Conservation (phyloP, 257 asterid species). For the Nicotiana benthamiana region DNA sequence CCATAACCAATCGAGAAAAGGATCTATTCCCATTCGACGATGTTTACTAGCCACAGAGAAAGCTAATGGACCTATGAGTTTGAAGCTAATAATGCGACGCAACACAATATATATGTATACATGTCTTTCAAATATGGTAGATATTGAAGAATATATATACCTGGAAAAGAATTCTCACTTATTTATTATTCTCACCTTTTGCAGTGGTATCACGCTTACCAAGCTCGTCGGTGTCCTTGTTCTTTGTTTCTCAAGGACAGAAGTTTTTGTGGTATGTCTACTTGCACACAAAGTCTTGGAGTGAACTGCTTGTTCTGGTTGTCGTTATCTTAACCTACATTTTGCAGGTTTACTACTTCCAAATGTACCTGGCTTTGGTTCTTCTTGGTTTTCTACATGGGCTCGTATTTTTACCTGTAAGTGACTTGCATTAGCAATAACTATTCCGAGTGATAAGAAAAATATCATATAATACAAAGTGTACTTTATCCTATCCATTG, state of each 20-base stretch:
- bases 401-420: constrained; percentile 80
- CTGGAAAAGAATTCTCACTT: background rate
- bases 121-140: background rate
- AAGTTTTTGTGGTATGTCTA: constrained; percentile 78
- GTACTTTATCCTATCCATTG: too few species aligned
- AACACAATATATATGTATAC: background rate
- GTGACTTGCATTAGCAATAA: constrained; percentile 8
- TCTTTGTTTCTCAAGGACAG: constrained; percentile 78
- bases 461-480: too few species aligned
- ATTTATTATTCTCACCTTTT: background rate
- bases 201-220: constrained; percentile 97
- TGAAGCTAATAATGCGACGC: background rate
- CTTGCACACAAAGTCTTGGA: background rate
- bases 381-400: constrained; percentile 92
- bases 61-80: background rate
- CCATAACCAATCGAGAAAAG: background rate
- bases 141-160: background rate
- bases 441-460: too few species aligned
- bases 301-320: background rate
- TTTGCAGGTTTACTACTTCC: constrained; percentile 85
- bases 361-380: constrained; percentile 90
- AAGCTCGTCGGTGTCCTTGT: constrained; percentile 98
- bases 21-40: background rate
- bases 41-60: background rate
- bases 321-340: background rate